Evolutionary conservation across 805 yeast species (phyloP).

Genomic region (Candida chauliodis): DNA sequence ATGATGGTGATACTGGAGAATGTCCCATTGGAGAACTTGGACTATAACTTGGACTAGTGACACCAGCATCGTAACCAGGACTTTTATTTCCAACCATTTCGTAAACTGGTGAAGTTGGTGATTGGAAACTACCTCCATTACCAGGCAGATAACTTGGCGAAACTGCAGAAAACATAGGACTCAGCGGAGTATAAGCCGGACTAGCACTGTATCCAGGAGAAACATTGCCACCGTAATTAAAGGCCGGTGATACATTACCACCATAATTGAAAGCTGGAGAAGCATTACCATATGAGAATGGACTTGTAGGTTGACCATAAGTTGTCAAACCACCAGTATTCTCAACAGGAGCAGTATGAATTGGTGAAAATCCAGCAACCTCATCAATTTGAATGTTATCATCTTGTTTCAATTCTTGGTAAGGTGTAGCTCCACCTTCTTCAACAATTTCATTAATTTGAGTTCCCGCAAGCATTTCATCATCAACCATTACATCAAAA

Average conservation of each 20-base stretch:
- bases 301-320: conserved; percentile 59
- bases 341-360: conserved; percentile 80
- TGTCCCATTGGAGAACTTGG: conserved; percentile 58
- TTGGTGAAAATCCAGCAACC: conserved; percentile 88
- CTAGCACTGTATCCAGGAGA: conserved; percentile 54
- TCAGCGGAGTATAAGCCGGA: conserved; percentile 65
- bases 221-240: conserved; percentile 50
- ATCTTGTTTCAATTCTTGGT: conserved; percentile 64
- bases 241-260: conserved; percentile 42
- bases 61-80: neutral
- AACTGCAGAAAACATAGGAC: conserved; percentile 68
- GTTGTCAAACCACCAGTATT: conserved; percentile 86
- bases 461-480: conserved; percentile 59
- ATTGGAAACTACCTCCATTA: conserved; percentile 45
- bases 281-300: conserved; percentile 17
- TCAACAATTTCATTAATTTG: conserved; percentile 22
- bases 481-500: conserved; percentile 93
- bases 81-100: conserved; percentile 18
- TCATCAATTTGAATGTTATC: conserved; percentile 62
- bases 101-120: conserved; percentile 51
- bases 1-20: conserved; percentile 49
- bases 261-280: conserved; percentile 58
- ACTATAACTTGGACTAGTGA: conserved; percentile 51
- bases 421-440: conserved; percentile 88
- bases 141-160: conserved; percentile 63